Conservation (phyloP, 805 yeast genomes). For the Teunomyces gatunensis region DNA sequence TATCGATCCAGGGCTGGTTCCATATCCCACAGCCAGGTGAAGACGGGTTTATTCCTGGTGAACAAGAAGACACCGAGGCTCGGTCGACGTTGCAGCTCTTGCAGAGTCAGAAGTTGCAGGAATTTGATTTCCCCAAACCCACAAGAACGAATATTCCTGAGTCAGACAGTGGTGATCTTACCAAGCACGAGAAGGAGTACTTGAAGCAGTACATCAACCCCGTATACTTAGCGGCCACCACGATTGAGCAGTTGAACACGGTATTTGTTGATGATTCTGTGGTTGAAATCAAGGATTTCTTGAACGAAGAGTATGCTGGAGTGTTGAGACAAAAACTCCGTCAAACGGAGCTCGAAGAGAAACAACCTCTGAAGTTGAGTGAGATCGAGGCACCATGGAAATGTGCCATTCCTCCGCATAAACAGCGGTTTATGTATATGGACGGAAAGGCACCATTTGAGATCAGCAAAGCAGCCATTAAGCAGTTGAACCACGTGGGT, state of each 20-base stretch:
- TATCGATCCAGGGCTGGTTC: slow-evolving; percentile 98
- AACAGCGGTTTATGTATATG: slow-evolving; percentile 79
- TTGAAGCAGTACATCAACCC: slow-evolving; percentile 57
- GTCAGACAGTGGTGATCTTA: slow-evolving; percentile 26
- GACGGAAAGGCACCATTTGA: slow-evolving; percentile 55
- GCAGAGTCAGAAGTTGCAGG: slow-evolving; percentile 72
- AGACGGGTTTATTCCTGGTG: slow-evolving; percentile 77
- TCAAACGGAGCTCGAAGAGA: slow-evolving; percentile 56
- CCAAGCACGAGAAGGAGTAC: slow-evolving; percentile 45
- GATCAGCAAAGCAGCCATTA: slow-evolving; percentile 33
- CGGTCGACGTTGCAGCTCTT: slow-evolving; percentile 75
- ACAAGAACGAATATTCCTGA: slow-evolving; percentile 41
- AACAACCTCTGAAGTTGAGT: slow-evolving; percentile 53
- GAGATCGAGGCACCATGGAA: slow-evolving; percentile 79
- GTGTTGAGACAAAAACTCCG: slow-evolving; percentile 48
- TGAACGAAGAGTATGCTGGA: slow-evolving; percentile 54
- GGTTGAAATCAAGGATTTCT: slow-evolving; percentile 61
- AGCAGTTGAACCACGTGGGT: slow-evolving; percentile 28
- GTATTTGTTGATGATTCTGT: slow-evolving; percentile 67
- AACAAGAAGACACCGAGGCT: slow-evolving; percentile 74
- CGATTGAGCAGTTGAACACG: slow-evolving; percentile 37
- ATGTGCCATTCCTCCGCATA: slow-evolving; percentile 89
- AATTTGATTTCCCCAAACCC: slow-evolving; percentile 78
- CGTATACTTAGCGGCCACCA: slow-evolving; percentile 38
- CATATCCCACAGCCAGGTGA: slow-evolving; percentile 96